These are phyloP conservation scores for Plasmodium coatneyi DNA, from an alignment of 169 alveolate species.

Conservation along the genomic window DNA sequence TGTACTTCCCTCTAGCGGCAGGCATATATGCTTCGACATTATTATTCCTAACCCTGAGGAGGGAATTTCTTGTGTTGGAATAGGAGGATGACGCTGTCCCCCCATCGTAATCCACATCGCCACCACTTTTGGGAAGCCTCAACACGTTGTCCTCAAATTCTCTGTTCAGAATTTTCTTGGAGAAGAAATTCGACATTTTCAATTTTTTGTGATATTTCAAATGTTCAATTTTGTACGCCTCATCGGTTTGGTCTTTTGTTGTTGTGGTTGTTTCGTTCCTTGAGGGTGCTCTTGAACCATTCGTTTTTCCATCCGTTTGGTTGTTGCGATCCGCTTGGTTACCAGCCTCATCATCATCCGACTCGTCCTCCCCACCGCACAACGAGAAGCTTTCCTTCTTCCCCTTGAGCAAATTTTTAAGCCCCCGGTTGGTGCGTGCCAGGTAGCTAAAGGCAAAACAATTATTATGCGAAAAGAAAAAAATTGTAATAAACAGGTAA, in stretches of 20 bases:
- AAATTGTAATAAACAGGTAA: slow-evolving; percentile 60
- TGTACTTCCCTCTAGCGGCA: not conserved
- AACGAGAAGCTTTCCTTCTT: not conserved
- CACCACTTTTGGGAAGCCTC: not conserved
- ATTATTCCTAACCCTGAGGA: not conserved
- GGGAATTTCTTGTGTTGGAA: not conserved
- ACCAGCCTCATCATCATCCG: not conserved
- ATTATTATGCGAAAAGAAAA: slow-evolving; percentile 67
- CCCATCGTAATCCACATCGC: not conserved
- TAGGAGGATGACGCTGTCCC: not conserved
- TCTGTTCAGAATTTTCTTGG: slow-evolving; percentile 40
- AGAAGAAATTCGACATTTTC: slow-evolving; percentile 28
- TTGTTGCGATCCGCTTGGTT: too few relatives aligned
- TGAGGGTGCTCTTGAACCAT: not conserved
- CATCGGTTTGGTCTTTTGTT: not conserved
- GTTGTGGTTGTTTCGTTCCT: not conserved
- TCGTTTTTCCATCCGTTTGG: not conserved
- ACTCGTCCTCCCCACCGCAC: not conserved
- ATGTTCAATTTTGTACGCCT: slow-evolving; percentile 9
- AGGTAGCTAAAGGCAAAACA: slow-evolving; percentile 50
- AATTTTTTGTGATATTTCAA: slow-evolving; percentile 37
- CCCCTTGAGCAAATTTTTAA: slow-evolving; percentile 24
- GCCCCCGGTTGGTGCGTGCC: slow-evolving; percentile 39
- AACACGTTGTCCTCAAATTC: slow-evolving; percentile 35
- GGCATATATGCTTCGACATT: not conserved